These are phyloP conservation scores for Neonectria magnoliae DNA, from an alignment of 2,329 filamentous ascomycete genomes.

Conservation along the genomic window DNA sequence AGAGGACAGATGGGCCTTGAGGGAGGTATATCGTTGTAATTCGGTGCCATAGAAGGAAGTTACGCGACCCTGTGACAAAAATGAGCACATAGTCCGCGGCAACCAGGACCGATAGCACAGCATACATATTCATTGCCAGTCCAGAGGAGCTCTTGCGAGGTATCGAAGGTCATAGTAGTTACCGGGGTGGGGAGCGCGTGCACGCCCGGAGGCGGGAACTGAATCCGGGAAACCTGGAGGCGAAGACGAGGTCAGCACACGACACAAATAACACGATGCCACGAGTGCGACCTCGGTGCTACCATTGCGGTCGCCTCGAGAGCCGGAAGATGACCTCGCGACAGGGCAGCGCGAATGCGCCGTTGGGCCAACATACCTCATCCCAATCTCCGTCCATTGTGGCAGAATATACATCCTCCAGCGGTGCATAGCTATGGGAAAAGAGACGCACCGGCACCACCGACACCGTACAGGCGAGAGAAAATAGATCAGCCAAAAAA, in stretches of 20 bases:
- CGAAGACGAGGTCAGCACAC: conserved; percentile 26
- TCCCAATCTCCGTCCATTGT: conserved; percentile 76
- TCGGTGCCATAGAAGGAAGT: conserved; percentile 89
- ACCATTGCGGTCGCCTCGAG: conserved; percentile 6
- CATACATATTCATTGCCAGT: conserved; percentile 88
- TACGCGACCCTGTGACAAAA: conserved; percentile 75
- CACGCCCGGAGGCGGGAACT: conserved; percentile 79
- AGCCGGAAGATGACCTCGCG: not conserved
- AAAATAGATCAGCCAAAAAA: not conserved
- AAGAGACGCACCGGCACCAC: conserved; percentile 23
- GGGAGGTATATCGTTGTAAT: conserved; percentile 89
- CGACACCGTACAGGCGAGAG: conserved; percentile 25
- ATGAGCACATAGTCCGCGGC: conserved; percentile 37
- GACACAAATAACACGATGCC: not conserved
- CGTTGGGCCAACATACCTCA: conserved; percentile 61
- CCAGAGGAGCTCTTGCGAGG: conserved; percentile 90
- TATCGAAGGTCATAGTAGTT: conserved; percentile 88
- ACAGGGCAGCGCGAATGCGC: conserved; percentile 13
- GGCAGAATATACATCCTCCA: conserved; percentile 51
- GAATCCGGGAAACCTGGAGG: conserved; percentile 78
- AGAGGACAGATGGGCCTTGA: conserved; percentile 76
- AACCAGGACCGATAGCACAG: not conserved
- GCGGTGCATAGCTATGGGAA: conserved; percentile 45
- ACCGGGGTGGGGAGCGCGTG: conserved; percentile 76
- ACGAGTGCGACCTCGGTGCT: conserved; percentile 4